Evolutionary conservation across 2,329 filamentous ascomycete species (phyloP).

Genomic region (Ophiognomonia clavigignenti-juglandacearum): DNA sequence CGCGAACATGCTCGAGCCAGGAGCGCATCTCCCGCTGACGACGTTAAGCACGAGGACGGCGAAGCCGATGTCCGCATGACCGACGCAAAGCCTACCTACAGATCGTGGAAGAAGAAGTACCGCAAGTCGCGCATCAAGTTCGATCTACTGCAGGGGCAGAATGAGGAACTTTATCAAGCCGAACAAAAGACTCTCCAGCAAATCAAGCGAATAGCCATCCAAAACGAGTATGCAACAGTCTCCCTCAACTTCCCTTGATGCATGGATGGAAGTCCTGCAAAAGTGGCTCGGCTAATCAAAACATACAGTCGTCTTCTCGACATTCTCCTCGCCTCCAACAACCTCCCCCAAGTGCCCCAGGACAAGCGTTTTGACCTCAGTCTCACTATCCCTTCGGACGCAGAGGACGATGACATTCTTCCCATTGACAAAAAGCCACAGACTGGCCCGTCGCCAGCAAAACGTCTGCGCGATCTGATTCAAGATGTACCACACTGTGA

Average conservation of each 20-base stretch:
- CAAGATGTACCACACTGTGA: constrained; percentile 46
- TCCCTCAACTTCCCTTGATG: not conserved
- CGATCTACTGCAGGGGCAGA: constrained; percentile 71
- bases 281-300: constrained; percentile 18
- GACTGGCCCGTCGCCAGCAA: constrained; percentile 34
- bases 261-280: not conserved
- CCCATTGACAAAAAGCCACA: constrained; percentile 74
- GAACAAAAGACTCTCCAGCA: constrained; percentile 78
- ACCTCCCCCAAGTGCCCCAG: constrained; percentile 69
- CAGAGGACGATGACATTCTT: constrained; percentile 56
- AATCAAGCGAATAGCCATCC: constrained; percentile 77
- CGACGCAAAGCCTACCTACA: constrained; percentile 51
- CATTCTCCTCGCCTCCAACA: constrained; percentile 84
- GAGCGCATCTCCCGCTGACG: constrained; percentile 9
- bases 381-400: constrained; percentile 37
- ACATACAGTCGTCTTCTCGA: constrained; percentile 74
- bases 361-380: constrained; percentile 71
- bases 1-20: constrained; percentile 22
- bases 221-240: constrained; percentile 72
- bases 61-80: constrained; percentile 28
- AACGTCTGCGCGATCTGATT: constrained; percentile 46
- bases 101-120: constrained; percentile 88
- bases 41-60: constrained; percentile 38
- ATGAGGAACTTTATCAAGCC: constrained; percentile 75
- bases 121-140: constrained; percentile 81